Evolutionary conservation across 345 rosid species (phyloP).

Genomic region (Eucalyptus pumila): DNA sequence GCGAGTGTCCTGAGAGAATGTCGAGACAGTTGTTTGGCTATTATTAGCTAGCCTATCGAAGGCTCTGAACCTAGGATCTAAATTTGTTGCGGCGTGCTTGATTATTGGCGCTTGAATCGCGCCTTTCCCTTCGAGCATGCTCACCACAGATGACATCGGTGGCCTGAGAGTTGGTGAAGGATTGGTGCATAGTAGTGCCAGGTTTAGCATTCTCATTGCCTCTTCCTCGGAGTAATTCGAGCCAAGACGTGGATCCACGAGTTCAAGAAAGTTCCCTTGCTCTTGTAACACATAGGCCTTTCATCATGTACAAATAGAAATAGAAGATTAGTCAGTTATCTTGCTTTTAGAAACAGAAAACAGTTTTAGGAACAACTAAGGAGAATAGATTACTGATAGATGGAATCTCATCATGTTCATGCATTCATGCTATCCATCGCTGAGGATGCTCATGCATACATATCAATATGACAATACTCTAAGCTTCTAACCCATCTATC

Average conservation of each 20-base stretch:
- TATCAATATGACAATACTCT: background rate
- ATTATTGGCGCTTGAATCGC: constrained; percentile 60
- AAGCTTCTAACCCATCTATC: background rate
- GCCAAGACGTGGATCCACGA: constrained; percentile 68
- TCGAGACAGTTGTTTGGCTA: constrained; percentile 38
- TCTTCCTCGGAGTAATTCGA: constrained; percentile 36
- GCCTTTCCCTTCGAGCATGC: constrained; percentile 70
- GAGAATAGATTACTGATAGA: background rate
- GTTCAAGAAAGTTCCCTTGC: constrained; percentile 81
- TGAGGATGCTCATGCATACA: background rate
- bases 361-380: background rate
- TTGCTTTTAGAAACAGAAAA: background rate
- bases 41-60: constrained; percentile 58
- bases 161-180: constrained; percentile 88
- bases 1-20: constrained; percentile 20
- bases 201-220: constrained; percentile 55
- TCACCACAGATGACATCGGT: constrained; percentile 73
- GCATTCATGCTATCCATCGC: background rate
- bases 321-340: background rate
- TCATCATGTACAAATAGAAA: background rate
- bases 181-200: constrained; percentile 79
- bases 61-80: constrained; percentile 70
- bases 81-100: constrained; percentile 29
- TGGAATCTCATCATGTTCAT: background rate
- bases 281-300: constrained; percentile 92